These are phyloP conservation scores for Globisporangium acanthophoron DNA, from an alignment of 352 stramenopile genomes.

Conservation along the genomic window DNA sequence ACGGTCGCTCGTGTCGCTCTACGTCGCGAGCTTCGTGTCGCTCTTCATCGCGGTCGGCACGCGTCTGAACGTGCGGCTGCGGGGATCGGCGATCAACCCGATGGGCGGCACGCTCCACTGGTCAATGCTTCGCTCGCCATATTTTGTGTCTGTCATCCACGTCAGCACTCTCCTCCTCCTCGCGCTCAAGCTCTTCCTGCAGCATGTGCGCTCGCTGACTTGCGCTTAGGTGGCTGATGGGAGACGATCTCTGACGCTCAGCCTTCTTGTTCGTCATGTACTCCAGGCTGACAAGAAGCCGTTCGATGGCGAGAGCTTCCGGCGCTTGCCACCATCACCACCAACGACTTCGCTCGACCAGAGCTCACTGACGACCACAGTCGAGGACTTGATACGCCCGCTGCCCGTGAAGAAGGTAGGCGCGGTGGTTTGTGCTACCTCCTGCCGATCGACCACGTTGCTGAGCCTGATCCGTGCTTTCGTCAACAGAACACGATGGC, in stretches of 20 bases:
- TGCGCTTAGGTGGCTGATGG: background rate
- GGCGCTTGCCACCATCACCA: background rate
- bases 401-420: slow-evolving; percentile 25
- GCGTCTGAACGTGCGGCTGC: slow-evolving; percentile 65
- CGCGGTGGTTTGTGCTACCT: too few relatives aligned
- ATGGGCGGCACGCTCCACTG: slow-evolving; percentile 74
- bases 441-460: background rate
- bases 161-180: slow-evolving; percentile 60
- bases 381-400: slow-evolving; percentile 35
- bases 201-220: slow-evolving; percentile 34
- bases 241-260: background rate
- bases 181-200: slow-evolving; percentile 69
- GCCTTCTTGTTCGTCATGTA: background rate
- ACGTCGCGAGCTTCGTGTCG: slow-evolving; percentile 30
- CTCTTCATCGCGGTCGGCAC: slow-evolving; percentile 58
- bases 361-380: background rate
- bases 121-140: slow-evolving; percentile 56
- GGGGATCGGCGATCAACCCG: slow-evolving; percentile 70
- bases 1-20: slow-evolving; percentile 48
- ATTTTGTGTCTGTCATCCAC: slow-evolving; percentile 56
- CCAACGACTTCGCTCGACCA: slow-evolving; percentile 3
- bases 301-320: background rate
- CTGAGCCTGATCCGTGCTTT: background rate
- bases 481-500: background rate
- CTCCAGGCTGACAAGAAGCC: slow-evolving; percentile 23